Base-by-base conservation (phyloP, 495 filamentous ascomycete genomes). In the Aspergillus nanangensis region DNA sequence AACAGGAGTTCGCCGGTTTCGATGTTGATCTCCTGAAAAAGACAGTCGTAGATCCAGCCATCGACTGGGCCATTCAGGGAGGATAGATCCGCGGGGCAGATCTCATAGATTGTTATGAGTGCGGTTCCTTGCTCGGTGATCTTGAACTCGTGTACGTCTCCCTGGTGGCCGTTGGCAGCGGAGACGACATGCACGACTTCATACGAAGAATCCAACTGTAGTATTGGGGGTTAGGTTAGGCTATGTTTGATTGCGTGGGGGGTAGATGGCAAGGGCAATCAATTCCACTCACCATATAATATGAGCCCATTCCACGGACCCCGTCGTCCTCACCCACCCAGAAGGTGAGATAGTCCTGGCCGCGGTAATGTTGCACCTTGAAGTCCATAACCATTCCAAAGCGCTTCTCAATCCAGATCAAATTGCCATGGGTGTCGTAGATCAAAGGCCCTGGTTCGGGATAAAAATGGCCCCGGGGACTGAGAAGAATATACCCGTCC, bases 241-340 rank as follows among this genome's bases (percentile, higher is more conserved):
- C 15, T 21, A 1, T 20, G 34, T 2, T 14, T 15, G 9, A 8
- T 29, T 20, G 13, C 10, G 29, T n/a, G n/a, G n/a, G n/a, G n/a
- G n/a, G n/a, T n/a, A n/a, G n/a, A n/a, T n/a, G n/a, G n/a, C n/a
- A n/a, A n/a, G n/a, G n/a, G n/a, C n/a, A n/a, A n/a, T n/a, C n/a
- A n/a, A n/a, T n/a, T n/a, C n/a, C n/a, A 48, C 66, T 34, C 56
- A 76, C 75, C 75, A 80, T 74, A 32, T 74, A 75, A 37, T 69
- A 67, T 31, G 49, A 45, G 3, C 76, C 76, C 18, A 63, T 61
- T 0, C 75, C 75, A 3, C 70, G 75, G 4, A 58, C 57, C 11
- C 71, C 49, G 1, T 56, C 56, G 50, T 75, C 70, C 56, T 76
- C 56, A 0, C 75, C 75, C 13, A 63, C 63, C 76, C 75, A 78